Conservation (phyloP, 2,329 filamentous ascomycete species). For the Atkinsonella texensis region DNA sequence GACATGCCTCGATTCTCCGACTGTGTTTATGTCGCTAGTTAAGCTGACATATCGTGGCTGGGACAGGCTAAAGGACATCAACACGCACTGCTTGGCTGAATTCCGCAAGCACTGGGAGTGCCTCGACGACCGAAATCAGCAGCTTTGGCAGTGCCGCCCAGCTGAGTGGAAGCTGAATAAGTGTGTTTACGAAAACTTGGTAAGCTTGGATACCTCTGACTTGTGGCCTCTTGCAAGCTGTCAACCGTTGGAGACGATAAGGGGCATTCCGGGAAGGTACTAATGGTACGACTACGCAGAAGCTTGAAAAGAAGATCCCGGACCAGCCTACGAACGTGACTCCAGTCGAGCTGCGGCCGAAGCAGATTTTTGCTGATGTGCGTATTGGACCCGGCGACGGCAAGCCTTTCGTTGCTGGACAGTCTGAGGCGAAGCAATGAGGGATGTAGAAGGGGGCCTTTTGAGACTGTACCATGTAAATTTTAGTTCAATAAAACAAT, state of each 20-base stretch:
- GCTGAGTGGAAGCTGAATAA: slow-evolving; percentile 83
- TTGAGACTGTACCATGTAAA: slow-evolving; percentile 3
- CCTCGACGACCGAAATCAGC: slow-evolving; percentile 94
- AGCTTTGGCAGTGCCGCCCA: slow-evolving; percentile 88
- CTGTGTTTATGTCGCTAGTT: not conserved
- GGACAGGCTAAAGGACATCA: slow-evolving; percentile 78
- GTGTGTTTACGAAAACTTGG: slow-evolving; percentile 92
- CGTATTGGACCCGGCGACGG: slow-evolving; percentile 29
- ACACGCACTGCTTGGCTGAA: slow-evolving; percentile 81
- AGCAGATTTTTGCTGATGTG: slow-evolving; percentile 49
- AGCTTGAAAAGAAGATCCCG: slow-evolving; percentile 71
- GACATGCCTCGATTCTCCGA: not conserved
- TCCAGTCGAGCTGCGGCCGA: slow-evolving; percentile 61
- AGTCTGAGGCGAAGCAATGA: slow-evolving; percentile 25
- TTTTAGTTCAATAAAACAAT: slow-evolving; percentile 1
- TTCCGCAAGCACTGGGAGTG: slow-evolving; percentile 94
- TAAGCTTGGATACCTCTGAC: slow-evolving; percentile 34
- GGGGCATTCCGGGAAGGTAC: not conserved
- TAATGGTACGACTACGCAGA: slow-evolving; percentile 33
- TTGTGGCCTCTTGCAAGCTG: not conserved
- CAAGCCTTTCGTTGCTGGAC: slow-evolving; percentile 28
- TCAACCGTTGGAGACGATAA: not conserved
- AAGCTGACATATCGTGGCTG: slow-evolving; percentile 4
- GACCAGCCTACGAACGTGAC: slow-evolving; percentile 56
- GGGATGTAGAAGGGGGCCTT: not conserved